Base-by-base conservation (phyloP, 441 rosid species). In the Daphne laureola region DNA sequence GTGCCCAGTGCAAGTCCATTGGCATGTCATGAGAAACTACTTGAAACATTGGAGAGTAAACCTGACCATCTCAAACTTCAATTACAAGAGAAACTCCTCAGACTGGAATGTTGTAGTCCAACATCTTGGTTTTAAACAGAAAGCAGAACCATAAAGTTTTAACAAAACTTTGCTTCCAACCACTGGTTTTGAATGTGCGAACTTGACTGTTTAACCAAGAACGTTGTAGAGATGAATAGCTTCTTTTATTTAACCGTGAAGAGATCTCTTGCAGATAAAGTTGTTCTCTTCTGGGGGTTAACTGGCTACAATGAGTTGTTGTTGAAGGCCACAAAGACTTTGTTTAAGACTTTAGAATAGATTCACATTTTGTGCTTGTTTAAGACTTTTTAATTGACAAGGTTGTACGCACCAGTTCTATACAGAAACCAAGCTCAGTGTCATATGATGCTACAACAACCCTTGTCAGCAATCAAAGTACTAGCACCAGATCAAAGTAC, bases 11-110 rank as follows among this genome's bases (percentile, higher is more conserved):
- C 64, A 67, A 17, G 73, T 78, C 48, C 88, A 81, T 38, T 84
- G 92, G 84, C 86, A 84, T 44, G 53, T 81, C 2, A 78, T 74
- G 76, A 77, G 54, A 67, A 79, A 69, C 46, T 84, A 81, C 40
- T 21, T 64, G 40, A 67, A 53, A 43, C 68, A 76, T 4, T 79
- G 88, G 88, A 74, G 76, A 53, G 76, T 79, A 54, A 79, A 84
- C 51, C 58, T 81, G 15, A 78, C 81, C 3, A 58, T 79, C 45
- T 77, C 84, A 4, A 81, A 76, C 70, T 75, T 73, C 52, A 78
- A 81, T 45, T 74, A 75, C 31, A 58, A 58, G 41, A 75, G 69
- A 62, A 81, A 74, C 65, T 81, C 77, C 63, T 62, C 84, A 7
- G 47, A 76, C 63, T 84, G 92, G 88, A 81, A 81, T 61, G 64